phyloP scores from a whole-genome alignment of 176 grass and related monocot species.

The Hsuehochloa calcarea region DNA sequence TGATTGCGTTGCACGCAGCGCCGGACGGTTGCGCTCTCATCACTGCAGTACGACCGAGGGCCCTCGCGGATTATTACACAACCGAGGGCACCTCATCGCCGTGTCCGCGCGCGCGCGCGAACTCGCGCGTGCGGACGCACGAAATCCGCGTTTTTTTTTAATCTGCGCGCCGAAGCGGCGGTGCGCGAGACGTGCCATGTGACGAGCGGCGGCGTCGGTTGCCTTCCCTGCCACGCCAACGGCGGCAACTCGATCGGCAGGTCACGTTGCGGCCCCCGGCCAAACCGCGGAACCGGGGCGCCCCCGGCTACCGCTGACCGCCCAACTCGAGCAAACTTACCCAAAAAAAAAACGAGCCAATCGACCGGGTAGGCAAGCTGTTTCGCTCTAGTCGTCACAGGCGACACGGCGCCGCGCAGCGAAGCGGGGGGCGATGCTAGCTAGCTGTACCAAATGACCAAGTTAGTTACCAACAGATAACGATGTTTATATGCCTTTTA shows the following conservation, averaged over 20 bases:
- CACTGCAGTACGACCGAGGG: background rate
- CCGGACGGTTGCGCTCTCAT: background rate
- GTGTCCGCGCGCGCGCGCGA: background rate
- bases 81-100: background rate
- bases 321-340: background rate
- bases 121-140: background rate
- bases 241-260: background rate
- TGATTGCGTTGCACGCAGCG: background rate
- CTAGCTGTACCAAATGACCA: too few relatives aligned
- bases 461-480: background rate
- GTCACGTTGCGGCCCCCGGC: background rate
- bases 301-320: background rate
- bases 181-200: background rate
- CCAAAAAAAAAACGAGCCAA: background rate
- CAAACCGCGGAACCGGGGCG: background rate
- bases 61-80: background rate
- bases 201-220: background rate
- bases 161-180: background rate
- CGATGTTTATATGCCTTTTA: background rate
- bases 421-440: background rate
- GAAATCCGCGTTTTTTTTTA: background rate
- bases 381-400: background rate
- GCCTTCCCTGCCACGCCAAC: background rate
- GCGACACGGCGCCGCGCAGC: background rate
- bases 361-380: too few relatives aligned